A percentile compares a stretch with the other conserved stretches of the same genome.
These are phyloP conservation scores for Plasmodium reichenowi DNA, from an alignment of 169 alveolate genomes.

Conservation along the genomic window DNA sequence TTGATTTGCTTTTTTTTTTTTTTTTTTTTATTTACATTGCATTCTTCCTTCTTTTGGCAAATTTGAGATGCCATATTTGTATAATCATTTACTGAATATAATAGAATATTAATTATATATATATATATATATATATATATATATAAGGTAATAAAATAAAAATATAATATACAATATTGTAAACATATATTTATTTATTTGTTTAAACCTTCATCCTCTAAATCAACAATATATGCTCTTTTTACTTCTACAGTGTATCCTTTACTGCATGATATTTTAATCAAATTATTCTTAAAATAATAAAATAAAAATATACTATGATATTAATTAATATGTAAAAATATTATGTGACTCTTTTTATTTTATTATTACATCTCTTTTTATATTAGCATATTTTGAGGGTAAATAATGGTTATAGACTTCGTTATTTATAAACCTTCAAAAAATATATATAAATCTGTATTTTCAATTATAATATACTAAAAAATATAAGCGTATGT, in stretches of 20 bases:
- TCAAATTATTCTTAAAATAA: constrained; percentile 29
- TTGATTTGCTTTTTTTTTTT: background rate
- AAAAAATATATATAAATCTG: constrained; percentile 12
- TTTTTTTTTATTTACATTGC: constrained; percentile 15
- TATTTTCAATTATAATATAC: constrained; percentile 10
- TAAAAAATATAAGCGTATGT: background rate
- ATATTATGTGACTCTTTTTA: background rate
- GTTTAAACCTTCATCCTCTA: constrained; percentile 59
- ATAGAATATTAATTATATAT: background rate
- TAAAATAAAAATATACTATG: background rate
- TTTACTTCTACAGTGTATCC: constrained; percentile 52
- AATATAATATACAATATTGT: background rate
- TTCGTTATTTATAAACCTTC: constrained; percentile 75
- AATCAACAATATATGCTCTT: constrained; percentile 62
- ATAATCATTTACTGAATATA: constrained; percentile 40
- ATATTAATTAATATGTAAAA: background rate
- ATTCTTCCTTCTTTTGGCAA: constrained; percentile 70
- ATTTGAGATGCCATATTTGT: constrained; percentile 57
- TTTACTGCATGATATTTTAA: constrained; percentile 53
- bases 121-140: background rate
- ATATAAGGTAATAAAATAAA: background rate
- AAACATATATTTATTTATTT: background rate
- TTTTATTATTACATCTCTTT: constrained; percentile 31
- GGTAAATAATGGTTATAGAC: constrained; percentile 70
- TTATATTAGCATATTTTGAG: constrained; percentile 41